Evolutionary conservation across 2,329 filamentous ascomycete species (phyloP).

Genomic region (Scedosporium aurantiacum): DNA sequence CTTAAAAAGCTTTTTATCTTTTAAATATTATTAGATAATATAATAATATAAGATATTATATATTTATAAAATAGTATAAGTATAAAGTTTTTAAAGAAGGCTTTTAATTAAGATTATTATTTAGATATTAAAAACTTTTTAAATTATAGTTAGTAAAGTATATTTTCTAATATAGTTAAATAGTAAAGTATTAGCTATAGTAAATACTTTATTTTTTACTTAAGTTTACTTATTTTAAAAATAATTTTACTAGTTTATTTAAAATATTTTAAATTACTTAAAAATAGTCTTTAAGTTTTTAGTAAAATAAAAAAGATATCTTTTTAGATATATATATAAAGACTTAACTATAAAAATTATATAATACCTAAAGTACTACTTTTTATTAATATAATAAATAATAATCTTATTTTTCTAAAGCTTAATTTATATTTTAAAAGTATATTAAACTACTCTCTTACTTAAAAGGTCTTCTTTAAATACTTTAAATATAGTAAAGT

Average conservation of each 20-base stretch:
- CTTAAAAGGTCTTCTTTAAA: background rate
- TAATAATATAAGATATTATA: background rate
- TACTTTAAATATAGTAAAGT: background rate
- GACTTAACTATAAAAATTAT: background rate
- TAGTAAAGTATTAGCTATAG: background rate
- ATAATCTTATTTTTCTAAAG: background rate
- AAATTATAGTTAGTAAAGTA: background rate
- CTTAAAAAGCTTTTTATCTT: background rate
- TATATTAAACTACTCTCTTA: background rate
- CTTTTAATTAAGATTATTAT: background rate
- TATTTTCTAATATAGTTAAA: background rate
- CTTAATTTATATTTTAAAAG: background rate
- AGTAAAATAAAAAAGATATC: background rate
- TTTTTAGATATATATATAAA: background rate
- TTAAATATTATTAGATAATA: background rate
- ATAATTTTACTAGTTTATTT: background rate
- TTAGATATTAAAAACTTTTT: background rate
- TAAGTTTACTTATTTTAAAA: background rate
- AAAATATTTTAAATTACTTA: background rate
- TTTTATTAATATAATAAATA: background rate
- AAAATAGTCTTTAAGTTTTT: background rate
- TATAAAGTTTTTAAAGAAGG: background rate
- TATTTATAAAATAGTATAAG: background rate
- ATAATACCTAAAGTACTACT: constrained; percentile 1
- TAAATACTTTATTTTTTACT: background rate